Conservation (phyloP, 1,284 basidiomycete genomes). For the Lentinus polychrous region DNA sequence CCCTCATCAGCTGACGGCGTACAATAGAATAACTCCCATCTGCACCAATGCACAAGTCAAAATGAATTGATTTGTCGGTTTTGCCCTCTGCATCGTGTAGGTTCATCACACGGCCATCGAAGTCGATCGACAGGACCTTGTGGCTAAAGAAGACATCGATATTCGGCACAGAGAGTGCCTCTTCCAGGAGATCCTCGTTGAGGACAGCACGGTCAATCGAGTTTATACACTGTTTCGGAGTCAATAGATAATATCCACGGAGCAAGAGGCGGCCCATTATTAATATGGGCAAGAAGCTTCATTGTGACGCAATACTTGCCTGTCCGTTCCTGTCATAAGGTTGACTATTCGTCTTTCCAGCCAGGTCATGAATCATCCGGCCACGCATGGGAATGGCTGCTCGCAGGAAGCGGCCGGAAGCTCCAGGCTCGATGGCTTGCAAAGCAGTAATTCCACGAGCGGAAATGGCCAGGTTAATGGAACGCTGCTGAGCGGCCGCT, state of each 20-base stretch:
- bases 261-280: conserved; percentile 15
- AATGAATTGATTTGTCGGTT: conserved; percentile 42
- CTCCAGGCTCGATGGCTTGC: conserved; percentile 68
- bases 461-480: conserved; percentile 96
- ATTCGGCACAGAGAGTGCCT: conserved; percentile 55
- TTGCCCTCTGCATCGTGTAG: conserved; percentile 39
- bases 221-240: conserved; percentile 70
- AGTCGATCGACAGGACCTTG: conserved; percentile 69
- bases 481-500: conserved; percentile 63
- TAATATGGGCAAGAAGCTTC: conserved; percentile 1
- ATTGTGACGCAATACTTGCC: conserved; percentile 38
- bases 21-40: conserved; percentile 88
- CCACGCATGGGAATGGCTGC: conserved; percentile 91
- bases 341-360: conserved; percentile 74
- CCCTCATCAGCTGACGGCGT: conserved; percentile 84
- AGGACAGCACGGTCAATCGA: conserved; percentile 87
- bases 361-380: conserved; percentile 86
- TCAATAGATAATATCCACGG: conserved; percentile 16
- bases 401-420: conserved; percentile 70
- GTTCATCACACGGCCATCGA: conserved; percentile 57
- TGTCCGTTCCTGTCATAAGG: conserved; percentile 83
- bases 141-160: conserved; percentile 75
- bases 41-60: conserved; percentile 84
- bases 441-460: conserved; percentile 88
- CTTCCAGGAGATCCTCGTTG: conserved; percentile 78